phyloP scores from a whole-genome alignment of 176 grass and related monocot species.

The maize (Zea mays) region DNA sequence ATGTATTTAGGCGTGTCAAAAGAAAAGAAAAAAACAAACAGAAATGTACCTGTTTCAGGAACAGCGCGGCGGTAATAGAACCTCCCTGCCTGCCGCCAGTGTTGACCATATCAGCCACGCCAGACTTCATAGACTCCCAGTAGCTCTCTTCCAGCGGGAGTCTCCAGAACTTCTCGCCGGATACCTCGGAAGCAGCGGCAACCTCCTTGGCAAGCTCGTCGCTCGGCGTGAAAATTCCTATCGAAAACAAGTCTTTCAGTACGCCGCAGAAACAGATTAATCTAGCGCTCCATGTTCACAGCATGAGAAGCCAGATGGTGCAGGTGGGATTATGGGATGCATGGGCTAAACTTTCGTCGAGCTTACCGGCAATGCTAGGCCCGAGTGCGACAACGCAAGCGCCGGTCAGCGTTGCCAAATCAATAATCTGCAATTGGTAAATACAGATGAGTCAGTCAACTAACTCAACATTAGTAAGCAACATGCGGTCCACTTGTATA shows the following conservation, averaged over 20 bases:
- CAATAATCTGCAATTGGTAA: slow-evolving; percentile 66
- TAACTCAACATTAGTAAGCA: background rate
- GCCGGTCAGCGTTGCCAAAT: slow-evolving; percentile 92
- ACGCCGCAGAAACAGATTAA: background rate
- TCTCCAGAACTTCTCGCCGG: slow-evolving; percentile 96
- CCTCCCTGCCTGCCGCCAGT: slow-evolving; percentile 84
- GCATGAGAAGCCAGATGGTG: background rate
- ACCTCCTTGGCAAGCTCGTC: slow-evolving; percentile 93
- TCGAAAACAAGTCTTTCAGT: slow-evolving; percentile 10
- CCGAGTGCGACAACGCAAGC: slow-evolving; percentile 84
- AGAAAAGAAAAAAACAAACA: background rate
- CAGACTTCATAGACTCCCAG: slow-evolving; percentile 91
- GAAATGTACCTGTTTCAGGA: slow-evolving; percentile 84
- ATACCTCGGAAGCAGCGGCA: slow-evolving; percentile 62
- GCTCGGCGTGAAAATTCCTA: slow-evolving; percentile 82
- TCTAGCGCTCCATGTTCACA: background rate
- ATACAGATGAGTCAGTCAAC: slow-evolving; percentile 7
- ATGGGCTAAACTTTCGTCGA: background rate
- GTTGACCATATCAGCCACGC: slow-evolving; percentile 97
- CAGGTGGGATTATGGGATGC: background rate
- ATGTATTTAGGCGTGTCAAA: no score
- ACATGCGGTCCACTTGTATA: background rate
- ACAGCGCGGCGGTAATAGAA: slow-evolving; percentile 80
- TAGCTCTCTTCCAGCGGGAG: slow-evolving; percentile 92
- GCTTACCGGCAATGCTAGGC: slow-evolving; percentile 79